Base-by-base conservation (phyloP, 805 yeast species). In the Wickerhamiella siamensis region DNA sequence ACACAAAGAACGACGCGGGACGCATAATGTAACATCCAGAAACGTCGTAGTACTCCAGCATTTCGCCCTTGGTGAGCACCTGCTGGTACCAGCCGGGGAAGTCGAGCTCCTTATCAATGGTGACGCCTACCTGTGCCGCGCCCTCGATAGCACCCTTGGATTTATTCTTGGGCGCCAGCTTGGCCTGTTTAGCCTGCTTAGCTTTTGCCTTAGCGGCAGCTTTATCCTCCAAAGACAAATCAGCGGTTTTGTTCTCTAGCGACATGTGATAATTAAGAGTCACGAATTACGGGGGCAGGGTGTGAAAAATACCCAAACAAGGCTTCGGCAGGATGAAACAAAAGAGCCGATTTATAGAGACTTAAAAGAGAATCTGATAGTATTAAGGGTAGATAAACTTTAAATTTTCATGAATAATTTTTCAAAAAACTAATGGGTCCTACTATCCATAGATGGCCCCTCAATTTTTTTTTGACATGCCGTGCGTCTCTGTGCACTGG, bases 11-110 rank as follows among this genome's bases (percentile, higher is more conserved):
- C 8, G 97, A 87, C 53, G 87, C 82, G 43, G 99, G 99, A 66
- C 96, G 80, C 71, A 91, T 69, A 56, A 91, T 91, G 64, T 91
- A 91, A 70, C 99, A 91, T 54, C 99, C 99, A 40, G 96, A 86
- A 40, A 91, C 97, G 60, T 93, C 98, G 60, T 91, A 91, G 70
- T 91, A 91, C 62, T 93, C 98, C 56, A 91, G 72, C 95, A 93
- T 83, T 65, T 91, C 99, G 65, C 95, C 94, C 67, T 91, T 91
- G 56, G 93, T 82, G 51, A 87, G 72, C 45, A 93, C 79, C 69
- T 91, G 98, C 55, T 87, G 87, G 69, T 91, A 91, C 99, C 99
- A 91, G 41, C 86, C 77, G 47, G 98, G 77, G 70, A 91, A 91
- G 61, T 91, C 98, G 55, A 75, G 70, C 48, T 77, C 74, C 66